Base-by-base conservation (phyloP, 306 rosid species). In the Dryas drummondii region DNA sequence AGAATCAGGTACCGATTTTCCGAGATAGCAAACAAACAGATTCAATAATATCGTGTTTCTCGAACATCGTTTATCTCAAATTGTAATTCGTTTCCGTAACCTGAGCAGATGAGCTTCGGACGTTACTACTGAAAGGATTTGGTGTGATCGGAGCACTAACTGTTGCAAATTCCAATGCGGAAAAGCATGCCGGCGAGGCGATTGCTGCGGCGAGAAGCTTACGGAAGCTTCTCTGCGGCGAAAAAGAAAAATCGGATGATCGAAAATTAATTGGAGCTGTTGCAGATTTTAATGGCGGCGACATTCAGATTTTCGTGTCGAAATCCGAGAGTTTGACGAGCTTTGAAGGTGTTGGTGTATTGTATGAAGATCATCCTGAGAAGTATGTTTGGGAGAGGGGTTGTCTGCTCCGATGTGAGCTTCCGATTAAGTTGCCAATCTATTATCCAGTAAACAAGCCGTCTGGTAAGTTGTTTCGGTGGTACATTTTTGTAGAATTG, bases 341-440 rank as follows among this genome's bases (percentile, higher is more conserved):
- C 27, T 16, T 86, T 5, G 91, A 86, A 45, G 53, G 71, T 60
- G 83, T 87, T 71, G 19, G 75, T 51, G 56, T 91, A 13, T 49
- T 74, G 41, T 68, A 86, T 60, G 96, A 88, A 70, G 83, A 72
- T 51, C 44, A 80, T 66, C 79, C 93, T 2, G 89, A 84, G 54
- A 88, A 88, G 83, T 71, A 16, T 82, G 55, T 88, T 37, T 94
- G 98, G 98, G 98, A 94, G 86, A 87, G 84, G 22, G 97, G 96
- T 41, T 91, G 93, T 70, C 84, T 94, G 79, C 82, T 94, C 75
- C 84, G 82, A 37, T 88, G 97, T 53, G 94, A 88, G 83, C 88
- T 94, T 76, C 91, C 90, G 4, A 72, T 94, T 51, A 86, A 77
- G 82, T 70, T 94, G 81, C 97, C 98, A 5, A 47, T 90, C 66